phyloP scores from a whole-genome alignment of 2,329 filamentous ascomycete species.

The Pestalotiopsis sp. region DNA sequence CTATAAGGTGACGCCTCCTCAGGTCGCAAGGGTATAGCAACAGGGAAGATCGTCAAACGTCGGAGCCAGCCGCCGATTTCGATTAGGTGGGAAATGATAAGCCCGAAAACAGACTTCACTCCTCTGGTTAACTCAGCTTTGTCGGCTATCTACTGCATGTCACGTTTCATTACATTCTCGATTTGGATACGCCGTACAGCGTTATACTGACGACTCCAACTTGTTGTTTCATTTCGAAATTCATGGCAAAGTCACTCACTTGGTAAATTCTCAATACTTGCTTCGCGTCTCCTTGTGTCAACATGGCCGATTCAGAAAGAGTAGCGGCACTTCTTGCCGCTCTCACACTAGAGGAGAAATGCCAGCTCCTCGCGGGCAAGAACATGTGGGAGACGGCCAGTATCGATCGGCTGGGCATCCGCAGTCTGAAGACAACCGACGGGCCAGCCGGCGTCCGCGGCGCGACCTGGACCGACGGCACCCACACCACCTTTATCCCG shows the following conservation, averaged over 20 bases:
- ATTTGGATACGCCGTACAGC: not conserved
- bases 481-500: slow-evolving; percentile 21
- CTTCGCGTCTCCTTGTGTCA: not conserved
- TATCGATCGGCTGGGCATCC: slow-evolving; percentile 14
- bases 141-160: not conserved
- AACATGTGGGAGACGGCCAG: not conserved
- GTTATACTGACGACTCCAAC: no score
- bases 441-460: slow-evolving; percentile 27
- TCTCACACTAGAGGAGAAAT: not conserved
- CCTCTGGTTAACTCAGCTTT: not conserved
- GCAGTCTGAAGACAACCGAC: slow-evolving; percentile 20
- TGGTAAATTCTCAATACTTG: no score
- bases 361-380: not conserved
- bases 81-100: not conserved
- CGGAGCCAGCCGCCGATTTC: not conserved
- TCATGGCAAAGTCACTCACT: no score
- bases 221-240: no score
- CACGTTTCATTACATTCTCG: not conserved
- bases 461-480: slow-evolving; percentile 21
- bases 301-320: not conserved
- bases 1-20: not conserved
- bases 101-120: not conserved
- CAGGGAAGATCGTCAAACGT: not conserved
- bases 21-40: not conserved
- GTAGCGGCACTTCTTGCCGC: not conserved